Base-by-base conservation (phyloP, 192 early-diverging fungal species). In the Linderina pennispora region DNA sequence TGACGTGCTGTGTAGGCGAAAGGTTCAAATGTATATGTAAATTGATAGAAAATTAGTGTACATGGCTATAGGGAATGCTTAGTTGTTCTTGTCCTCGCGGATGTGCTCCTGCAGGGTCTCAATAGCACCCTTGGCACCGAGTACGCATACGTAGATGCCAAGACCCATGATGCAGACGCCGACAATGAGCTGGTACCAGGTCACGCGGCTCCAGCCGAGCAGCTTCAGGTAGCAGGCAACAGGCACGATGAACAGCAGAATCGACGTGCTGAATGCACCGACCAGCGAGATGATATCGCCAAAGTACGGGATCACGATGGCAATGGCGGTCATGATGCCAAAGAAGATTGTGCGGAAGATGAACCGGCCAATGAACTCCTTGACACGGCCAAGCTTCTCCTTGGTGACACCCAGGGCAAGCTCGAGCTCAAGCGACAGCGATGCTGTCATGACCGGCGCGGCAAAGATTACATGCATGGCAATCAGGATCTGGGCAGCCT, bases 391-490 rank as follows among this genome's bases (percentile, higher is more conserved):
- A 15, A 53, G 47, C 20, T 66, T 57, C 26, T 85, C 76, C 14
- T 69, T 67, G 1, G 72, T 80, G 23, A 88, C 62, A 8, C 75
- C 69, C 10, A 81, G 33, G 22, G 69, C 59, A 26, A 73, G 58
- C 57, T 92, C 89, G 28, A 83, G 52, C 40, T 89, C 86, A 16
- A 81, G 55, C 9, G 86, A 72, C 35, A 88, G 80, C 2, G 84
- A 81, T 0, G 85, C 84, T 23, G 84, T 54, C n/a, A 89, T 57
- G 26, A 91, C 73, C 19, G 89, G 89, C 14, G 83, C 81, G 13
- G 89, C 84, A n/a, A 88, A 64, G 28, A 91, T 71, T n/a, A 91
- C 83, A 55, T 91, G 86, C 34, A 82, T 62, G 6, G 84, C 85
- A 41, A 91, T 89, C 15, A 91, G 70, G 23, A 84, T 55, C 19